These are phyloP conservation scores for Pterulicium gracile DNA, from an alignment of 1,284 basidiomycete species.

Conservation along the genomic window DNA sequence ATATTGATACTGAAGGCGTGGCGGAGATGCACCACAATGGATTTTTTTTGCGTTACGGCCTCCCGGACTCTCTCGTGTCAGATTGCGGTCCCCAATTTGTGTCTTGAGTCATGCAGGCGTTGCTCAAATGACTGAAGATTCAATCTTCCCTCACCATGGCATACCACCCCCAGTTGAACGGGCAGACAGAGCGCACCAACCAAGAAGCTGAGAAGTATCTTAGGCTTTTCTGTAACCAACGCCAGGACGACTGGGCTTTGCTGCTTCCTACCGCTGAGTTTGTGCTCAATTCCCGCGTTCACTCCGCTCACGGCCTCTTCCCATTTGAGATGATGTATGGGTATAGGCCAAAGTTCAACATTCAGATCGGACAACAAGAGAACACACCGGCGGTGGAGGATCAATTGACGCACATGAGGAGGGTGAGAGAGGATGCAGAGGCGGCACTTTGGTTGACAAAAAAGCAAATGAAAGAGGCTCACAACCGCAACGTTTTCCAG, in stretches of 20 bases:
- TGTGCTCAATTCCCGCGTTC: neutral
- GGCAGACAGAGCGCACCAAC: neutral
- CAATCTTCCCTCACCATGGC: neutral
- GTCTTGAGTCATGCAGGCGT: neutral
- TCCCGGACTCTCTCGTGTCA: neutral
- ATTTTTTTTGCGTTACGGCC: slow-evolving; percentile 13
- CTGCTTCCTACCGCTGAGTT: neutral
- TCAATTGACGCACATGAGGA: neutral
- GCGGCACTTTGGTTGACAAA: neutral
- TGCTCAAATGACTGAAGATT: neutral
- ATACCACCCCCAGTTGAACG: neutral
- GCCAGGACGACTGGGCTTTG: neutral
- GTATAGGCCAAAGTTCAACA: neutral
- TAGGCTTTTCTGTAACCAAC: neutral
- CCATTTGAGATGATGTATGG: neutral
- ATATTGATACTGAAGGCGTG: neutral
- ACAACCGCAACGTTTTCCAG: neutral
- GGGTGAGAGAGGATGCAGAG: neutral
- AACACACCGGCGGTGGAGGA: neutral
- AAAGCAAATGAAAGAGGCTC: neutral
- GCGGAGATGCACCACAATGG: slow-evolving; percentile 4
- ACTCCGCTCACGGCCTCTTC: neutral
- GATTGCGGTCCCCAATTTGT: neutral
- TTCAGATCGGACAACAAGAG: neutral
- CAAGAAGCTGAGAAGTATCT: neutral